Base-by-base conservation (phyloP, 805 yeast genomes). In the Yamadazyma sp. region DNA sequence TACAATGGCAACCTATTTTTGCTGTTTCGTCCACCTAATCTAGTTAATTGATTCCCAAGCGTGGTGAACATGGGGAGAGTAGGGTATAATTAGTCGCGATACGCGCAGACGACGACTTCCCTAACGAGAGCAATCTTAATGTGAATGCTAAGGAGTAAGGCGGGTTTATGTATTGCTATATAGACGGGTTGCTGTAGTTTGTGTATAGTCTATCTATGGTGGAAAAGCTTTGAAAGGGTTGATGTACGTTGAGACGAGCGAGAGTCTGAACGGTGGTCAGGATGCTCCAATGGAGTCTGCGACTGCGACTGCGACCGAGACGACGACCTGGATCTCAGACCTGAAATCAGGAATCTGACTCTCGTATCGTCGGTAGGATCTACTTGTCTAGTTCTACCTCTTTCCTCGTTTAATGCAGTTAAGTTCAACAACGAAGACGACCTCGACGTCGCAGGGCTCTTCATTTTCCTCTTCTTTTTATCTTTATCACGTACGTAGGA, bases 1-100 rank as follows among this genome's bases (percentile, higher is more conserved):
- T 60, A 63, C 32, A 62, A 42, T 24, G 70, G 68, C 35, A 64
- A 48, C 21, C 47, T 47, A 13, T 18, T n/a, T 13, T 31, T 13
- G 5, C 15, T 30, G 7, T 37, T 25, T 23, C 35, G 18, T 21
- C 33, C 32, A 24, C 29, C 19, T 12, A 35, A 11, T n/a, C 18
- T 35, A 12, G 9, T 34, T 21, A 34, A 19, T 27, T 25, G 28
- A 27, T 22, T 35, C 21, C 33, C 33, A 22, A 35, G 26, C 13
- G 30, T 22, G 14, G 19, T 35, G 38, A 35, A 22, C 38, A 35
- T 35, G 14, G 22, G 26, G 16, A n/a, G n/a, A n/a, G n/a, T n/a
- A n/a, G n/a, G n/a, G n/a, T n/a, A n/a, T n/a, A n/a, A n/a, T n/a
- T n/a, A n/a, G n/a, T n/a, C n/a, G n/a, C n/a, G n/a, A n/a, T n/a